phyloP scores from a whole-genome alignment of 352 stramenopile genomes.

The Phytophthora sansomeana region DNA sequence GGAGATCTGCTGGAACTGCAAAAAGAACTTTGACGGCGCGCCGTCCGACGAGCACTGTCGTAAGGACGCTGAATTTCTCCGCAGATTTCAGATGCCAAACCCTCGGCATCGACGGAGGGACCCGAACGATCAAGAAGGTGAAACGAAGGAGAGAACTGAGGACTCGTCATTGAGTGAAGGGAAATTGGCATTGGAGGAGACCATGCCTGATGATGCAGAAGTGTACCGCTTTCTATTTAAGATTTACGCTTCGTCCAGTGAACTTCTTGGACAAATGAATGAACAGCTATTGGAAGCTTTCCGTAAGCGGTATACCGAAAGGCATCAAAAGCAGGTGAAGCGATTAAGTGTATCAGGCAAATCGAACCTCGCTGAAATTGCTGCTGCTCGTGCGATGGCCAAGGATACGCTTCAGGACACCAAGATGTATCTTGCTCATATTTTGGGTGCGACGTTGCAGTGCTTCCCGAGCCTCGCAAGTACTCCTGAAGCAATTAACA shows the following conservation, averaged over 20 bases:
- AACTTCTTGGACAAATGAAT: slow-evolving; percentile 76
- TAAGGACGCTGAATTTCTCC: slow-evolving; percentile 65
- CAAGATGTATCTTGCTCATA: slow-evolving; percentile 73
- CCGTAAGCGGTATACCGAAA: slow-evolving; percentile 38
- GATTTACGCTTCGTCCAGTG: slow-evolving; percentile 56
- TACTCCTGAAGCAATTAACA: slow-evolving; percentile 54
- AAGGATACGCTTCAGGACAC: slow-evolving; percentile 71
- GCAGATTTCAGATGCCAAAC: slow-evolving; percentile 52
- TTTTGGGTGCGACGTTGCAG: slow-evolving; percentile 67
- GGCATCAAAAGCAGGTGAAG: slow-evolving; percentile 33
- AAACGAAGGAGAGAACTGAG: neutral
- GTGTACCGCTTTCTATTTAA: slow-evolving; percentile 68
- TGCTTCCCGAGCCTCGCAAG: slow-evolving; percentile 65
- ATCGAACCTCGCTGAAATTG: slow-evolving; percentile 6
- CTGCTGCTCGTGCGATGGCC: slow-evolving; percentile 18
- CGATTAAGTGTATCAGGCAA: slow-evolving; percentile 24
- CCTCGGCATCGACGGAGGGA: neutral
- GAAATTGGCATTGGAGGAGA: neutral
- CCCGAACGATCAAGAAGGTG: neutral
- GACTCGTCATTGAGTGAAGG: slow-evolving; percentile 3
- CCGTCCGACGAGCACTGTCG: slow-evolving; percentile 60
- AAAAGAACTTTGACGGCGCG: slow-evolving; percentile 48
- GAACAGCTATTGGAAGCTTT: slow-evolving; percentile 61
- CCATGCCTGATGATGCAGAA: slow-evolving; percentile 47
- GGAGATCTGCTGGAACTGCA: slow-evolving; percentile 76